Evolutionary conservation across 2,329 filamentous ascomycete genomes (phyloP).

Genomic region (Elsinoe fawcettii): DNA sequence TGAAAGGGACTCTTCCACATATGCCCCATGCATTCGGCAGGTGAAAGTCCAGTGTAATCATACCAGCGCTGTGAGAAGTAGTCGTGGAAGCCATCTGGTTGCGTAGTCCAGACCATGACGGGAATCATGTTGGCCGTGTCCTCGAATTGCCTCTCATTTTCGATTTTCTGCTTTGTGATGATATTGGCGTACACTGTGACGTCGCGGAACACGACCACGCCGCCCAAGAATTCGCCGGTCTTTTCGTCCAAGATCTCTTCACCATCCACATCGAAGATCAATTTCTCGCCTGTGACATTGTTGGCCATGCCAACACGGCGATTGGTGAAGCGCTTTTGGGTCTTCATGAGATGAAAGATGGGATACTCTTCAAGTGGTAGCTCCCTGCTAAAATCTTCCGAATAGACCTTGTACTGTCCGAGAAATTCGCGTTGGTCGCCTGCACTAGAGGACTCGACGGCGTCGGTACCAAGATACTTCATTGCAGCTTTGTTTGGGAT

Average conservation of each 20-base stretch:
- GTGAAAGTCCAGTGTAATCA: constrained; percentile 62
- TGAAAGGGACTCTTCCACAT: constrained; percentile 59
- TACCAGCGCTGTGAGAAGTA: constrained; percentile 76
- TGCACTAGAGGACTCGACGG: constrained; percentile 31
- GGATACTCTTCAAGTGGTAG: constrained; percentile 57
- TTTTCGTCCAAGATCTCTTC: constrained; percentile 59
- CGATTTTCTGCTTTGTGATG: constrained; percentile 60
- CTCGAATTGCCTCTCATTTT: constrained; percentile 66
- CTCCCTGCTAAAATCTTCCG: constrained; percentile 55
- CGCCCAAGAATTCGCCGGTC: constrained; percentile 65
- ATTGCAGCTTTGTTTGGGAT: constrained; percentile 62
- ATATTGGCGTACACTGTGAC: constrained; percentile 62
- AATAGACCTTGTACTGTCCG: constrained; percentile 53
- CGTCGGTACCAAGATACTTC: constrained; percentile 31
- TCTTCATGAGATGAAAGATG: constrained; percentile 56
- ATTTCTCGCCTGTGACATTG: constrained; percentile 42
- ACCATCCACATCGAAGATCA: constrained; percentile 59
- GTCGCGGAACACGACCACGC: constrained; percentile 63
- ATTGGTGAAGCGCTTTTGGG: constrained; percentile 51
- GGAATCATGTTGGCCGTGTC: constrained; percentile 61
- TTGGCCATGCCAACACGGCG: constrained; percentile 58
- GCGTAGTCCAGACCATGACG: constrained; percentile 62
- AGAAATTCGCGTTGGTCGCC: constrained; percentile 47
- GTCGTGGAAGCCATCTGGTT: constrained; percentile 57
- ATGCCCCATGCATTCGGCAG: constrained; percentile 55